Percentiles rank a stretch among this genome's conserved stretches.
These are phyloP conservation scores for Penicillium dipodomyicola DNA, from an alignment of 495 filamentous ascomycete genomes.

Conservation along the genomic window DNA sequence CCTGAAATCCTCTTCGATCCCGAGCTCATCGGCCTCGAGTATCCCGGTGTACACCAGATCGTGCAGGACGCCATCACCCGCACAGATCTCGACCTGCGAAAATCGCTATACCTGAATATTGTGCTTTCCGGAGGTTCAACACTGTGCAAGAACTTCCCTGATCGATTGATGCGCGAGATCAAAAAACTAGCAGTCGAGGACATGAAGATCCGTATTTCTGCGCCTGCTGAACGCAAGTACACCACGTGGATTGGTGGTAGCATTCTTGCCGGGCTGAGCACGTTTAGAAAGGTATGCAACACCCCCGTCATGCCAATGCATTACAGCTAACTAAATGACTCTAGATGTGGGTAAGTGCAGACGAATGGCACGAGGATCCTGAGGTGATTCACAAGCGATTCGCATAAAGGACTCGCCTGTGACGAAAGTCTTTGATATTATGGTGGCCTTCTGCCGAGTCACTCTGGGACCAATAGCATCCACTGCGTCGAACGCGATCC, in stretches of 20 bases:
- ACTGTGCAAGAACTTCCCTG: conserved; percentile 90
- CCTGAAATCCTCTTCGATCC: conserved; percentile 98
- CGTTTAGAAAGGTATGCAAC: conserved; percentile 90
- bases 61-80: conserved; percentile 94
- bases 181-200: conserved; percentile 93
- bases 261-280: conserved; percentile 94
- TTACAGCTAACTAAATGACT: conserved; percentile 16
- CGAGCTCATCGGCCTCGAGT: conserved; percentile 94
- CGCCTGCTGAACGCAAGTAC: conserved; percentile 95
- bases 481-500: background rate
- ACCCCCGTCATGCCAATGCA: background rate
- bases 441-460: background rate
- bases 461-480: background rate
- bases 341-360: conserved; percentile 98
- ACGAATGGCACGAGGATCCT: conserved; percentile 99
- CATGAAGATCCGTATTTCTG: conserved; percentile 99
- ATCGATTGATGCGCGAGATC: conserved; percentile 86
- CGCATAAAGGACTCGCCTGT: conserved; percentile 48
- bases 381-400: conserved; percentile 98
- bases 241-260: conserved; percentile 98
- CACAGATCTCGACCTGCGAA: conserved; percentile 96
- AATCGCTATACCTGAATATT: conserved; percentile 91
- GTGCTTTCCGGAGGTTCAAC: conserved; percentile 95
- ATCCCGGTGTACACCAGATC: conserved; percentile 95
- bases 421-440: background rate